Evolutionary conservation across 2,329 filamentous ascomycete species (phyloP).

Genomic region (Ploettnerulaceae sp.): DNA sequence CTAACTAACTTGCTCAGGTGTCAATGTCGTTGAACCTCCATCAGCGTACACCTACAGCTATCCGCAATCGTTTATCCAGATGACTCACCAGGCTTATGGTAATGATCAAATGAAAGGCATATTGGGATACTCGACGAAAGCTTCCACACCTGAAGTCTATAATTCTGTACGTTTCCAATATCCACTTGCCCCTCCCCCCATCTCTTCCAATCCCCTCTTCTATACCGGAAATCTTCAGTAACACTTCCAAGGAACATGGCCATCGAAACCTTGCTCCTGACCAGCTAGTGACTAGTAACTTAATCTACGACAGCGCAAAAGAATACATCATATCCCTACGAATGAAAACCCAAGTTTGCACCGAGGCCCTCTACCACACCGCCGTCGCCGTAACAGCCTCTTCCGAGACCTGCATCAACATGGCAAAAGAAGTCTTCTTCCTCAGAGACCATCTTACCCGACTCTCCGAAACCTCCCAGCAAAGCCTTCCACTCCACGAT

Average conservation of each 20-base stretch:
- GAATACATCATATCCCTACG: neutral
- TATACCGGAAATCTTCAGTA: neutral
- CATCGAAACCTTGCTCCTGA: neutral
- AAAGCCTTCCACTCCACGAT: no score
- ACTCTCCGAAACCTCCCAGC: no score
- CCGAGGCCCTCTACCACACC: neutral
- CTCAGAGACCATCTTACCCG: neutral
- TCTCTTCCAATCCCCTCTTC: no score
- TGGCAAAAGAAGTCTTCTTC: conserved; percentile 10
- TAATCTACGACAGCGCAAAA: neutral
- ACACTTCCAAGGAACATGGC: conserved; percentile 8
- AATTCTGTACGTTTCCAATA: conserved; percentile 5
- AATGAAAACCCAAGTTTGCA: neutral
- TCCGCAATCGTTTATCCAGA: conserved; percentile 7
- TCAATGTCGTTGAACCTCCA: conserved; percentile 15
- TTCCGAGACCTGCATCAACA: neutral
- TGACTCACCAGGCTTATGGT: conserved; percentile 12
- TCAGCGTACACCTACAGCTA: conserved; percentile 9
- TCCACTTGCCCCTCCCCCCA: neutral
- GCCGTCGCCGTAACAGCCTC: neutral
- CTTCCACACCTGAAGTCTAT: conserved; percentile 12
- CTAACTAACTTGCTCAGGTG: conserved; percentile 15
- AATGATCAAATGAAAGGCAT: neutral
- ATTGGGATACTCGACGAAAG: neutral
- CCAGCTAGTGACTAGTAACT: neutral